These are phyloP conservation scores for Pythium insidiosum DNA, from an alignment of 352 stramenopile genomes.

Conservation along the genomic window DNA sequence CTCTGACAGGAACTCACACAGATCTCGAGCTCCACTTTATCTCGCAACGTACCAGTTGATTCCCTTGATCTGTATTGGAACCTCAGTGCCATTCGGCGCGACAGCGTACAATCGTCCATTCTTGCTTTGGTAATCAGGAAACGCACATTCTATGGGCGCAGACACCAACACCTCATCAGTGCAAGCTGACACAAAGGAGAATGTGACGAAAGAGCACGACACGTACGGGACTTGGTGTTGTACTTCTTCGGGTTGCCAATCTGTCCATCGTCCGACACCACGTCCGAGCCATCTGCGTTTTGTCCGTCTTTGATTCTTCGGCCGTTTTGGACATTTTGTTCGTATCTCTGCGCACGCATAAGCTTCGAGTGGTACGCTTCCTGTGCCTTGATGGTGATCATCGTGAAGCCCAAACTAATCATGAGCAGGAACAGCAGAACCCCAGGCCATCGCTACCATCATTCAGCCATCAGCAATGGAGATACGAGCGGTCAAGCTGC, in stretches of 20 bases:
- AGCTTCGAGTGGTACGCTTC: slow-evolving; percentile 19
- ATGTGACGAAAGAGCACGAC: too few relatives aligned
- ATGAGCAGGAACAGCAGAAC: slow-evolving; percentile 39
- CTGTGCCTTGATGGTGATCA: slow-evolving; percentile 29
- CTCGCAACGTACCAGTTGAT: too few relatives aligned
- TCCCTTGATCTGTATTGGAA: slow-evolving; percentile 64
- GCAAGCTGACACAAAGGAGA: neutral
- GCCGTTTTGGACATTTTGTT: slow-evolving; percentile 22
- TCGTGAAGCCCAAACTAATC: slow-evolving; percentile 14
- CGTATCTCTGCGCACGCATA: slow-evolving; percentile 20
- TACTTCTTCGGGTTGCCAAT: slow-evolving; percentile 65
- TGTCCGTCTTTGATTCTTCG: slow-evolving; percentile 42
- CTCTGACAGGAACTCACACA: too few relatives aligned
- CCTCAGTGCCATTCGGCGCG: slow-evolving; percentile 54
- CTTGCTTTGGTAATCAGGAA: slow-evolving; percentile 74
- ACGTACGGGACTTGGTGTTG: slow-evolving; percentile 21
- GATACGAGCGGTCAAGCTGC: neutral
- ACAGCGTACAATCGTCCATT: slow-evolving; percentile 52
- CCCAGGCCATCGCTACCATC: slow-evolving; percentile 49
- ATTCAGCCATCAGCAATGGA: neutral
- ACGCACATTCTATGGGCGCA: slow-evolving; percentile 27
- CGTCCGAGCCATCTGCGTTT: slow-evolving; percentile 18
- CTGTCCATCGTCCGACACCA: slow-evolving; percentile 42
- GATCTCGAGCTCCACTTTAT: too few relatives aligned
- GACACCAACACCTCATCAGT: neutral